Conservation (phyloP, 768 basidiomycete species). For the Fibroporia radiculosa region DNA sequence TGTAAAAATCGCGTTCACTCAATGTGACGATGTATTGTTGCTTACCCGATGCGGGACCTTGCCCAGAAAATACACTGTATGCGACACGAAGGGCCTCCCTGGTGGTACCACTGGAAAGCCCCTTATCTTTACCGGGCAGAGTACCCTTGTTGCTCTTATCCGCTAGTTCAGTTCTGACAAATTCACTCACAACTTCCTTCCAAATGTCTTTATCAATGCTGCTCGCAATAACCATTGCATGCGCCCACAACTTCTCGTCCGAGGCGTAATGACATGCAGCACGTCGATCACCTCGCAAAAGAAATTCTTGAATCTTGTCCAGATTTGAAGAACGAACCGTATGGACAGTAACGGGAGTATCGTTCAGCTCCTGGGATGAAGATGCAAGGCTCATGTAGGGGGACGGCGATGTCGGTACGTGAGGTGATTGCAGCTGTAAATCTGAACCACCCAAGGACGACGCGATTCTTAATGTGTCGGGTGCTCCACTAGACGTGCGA, state of each 20-base stretch:
- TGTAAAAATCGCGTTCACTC: constrained; percentile 2
- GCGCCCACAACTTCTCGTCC: constrained; percentile 88
- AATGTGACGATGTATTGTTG: too few species aligned
- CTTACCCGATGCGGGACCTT: constrained; percentile 70
- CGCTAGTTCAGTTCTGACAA: constrained; percentile 70
- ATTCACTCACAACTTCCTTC: constrained; percentile 86
- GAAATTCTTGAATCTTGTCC: constrained; percentile 69
- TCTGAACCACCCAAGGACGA: constrained; percentile 1
- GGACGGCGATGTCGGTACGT: not conserved
- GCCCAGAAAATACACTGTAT: constrained; percentile 80
- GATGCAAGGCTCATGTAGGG: constrained; percentile 14
- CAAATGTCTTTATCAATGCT: constrained; percentile 90
- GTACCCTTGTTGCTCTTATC: not conserved
- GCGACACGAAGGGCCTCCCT: constrained; percentile 71
- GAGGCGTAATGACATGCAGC: constrained; percentile 85
- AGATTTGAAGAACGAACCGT: constrained; percentile 52
- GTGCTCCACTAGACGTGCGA: constrained; percentile 25
- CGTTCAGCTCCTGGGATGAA: not conserved
- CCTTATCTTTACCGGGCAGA: too few species aligned
- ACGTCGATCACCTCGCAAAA: constrained; percentile 78
- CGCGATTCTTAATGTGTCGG: constrained; percentile 14
- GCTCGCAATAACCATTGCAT: constrained; percentile 91
- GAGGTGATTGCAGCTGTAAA: not conserved
- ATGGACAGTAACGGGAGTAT: constrained; percentile 1
- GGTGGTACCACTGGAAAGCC: constrained; percentile 41